Evolutionary conservation across 2,329 filamentous ascomycete genomes (phyloP).

Genomic region (Escovopsis sp.): DNA sequence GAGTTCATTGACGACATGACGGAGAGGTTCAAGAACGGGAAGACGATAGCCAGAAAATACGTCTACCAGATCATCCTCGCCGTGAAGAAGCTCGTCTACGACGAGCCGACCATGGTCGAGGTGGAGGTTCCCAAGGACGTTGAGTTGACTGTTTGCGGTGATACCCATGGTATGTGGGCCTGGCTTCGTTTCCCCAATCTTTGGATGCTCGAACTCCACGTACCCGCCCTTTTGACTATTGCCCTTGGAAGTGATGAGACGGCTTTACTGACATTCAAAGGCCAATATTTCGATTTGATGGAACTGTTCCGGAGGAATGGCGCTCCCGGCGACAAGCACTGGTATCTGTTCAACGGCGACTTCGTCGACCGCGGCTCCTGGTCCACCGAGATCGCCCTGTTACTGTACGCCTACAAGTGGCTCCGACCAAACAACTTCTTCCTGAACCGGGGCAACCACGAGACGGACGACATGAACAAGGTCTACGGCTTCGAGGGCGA

Average conservation of each 20-base stretch:
- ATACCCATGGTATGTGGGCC: slow-evolving; percentile 64
- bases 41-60: slow-evolving; percentile 91
- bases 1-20: slow-evolving; percentile 98
- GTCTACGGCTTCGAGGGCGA: slow-evolving; percentile 98
- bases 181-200: too few species aligned
- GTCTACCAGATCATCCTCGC: slow-evolving; percentile 91
- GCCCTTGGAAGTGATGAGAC: too few species aligned
- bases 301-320: slow-evolving; percentile 92
- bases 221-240: too few species aligned
- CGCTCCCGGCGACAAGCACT: slow-evolving; percentile 67
- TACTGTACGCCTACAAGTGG: slow-evolving; percentile 96
- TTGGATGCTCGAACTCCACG: too few species aligned
- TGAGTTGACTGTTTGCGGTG: slow-evolving; percentile 84
- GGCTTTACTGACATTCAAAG: slow-evolving; percentile 33
- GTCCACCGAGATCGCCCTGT: slow-evolving; percentile 90
- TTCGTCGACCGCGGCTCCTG: slow-evolving; percentile 96
- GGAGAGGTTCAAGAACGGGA: slow-evolving; percentile 85
- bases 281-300: slow-evolving; percentile 94
- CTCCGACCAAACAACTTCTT: slow-evolving; percentile 76
- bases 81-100: slow-evolving; percentile 76
- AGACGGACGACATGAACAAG: slow-evolving; percentile 98
- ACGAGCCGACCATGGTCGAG: slow-evolving; percentile 95
- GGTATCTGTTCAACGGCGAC: slow-evolving; percentile 96
- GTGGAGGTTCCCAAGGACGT: slow-evolving; percentile 63
- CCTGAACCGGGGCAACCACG: slow-evolving; percentile 94